Evolutionary conservation across 495 filamentous ascomycete species (phyloP), one percentile per base, ranked within the genome.

Genomic region (Aspergillus leporis): DNA sequence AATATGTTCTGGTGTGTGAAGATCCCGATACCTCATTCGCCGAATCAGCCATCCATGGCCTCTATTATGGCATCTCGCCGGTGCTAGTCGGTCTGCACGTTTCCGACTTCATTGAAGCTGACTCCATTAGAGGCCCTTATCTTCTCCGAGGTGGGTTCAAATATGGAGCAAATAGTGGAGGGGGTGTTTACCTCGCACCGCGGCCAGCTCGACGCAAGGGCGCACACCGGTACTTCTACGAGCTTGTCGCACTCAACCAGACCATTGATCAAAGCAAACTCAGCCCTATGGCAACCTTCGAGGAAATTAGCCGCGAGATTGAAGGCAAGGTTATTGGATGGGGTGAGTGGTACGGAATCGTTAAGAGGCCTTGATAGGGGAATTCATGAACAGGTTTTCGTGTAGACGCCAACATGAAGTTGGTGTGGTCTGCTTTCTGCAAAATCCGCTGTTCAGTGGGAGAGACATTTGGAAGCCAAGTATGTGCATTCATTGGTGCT

Each of bases 11-110:
- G 7, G 60, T 82, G 31, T 70, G 72, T 36, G 78, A 83, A 60
- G 80, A 85, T 49, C 77, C 80, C 0, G 80, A 85, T 61, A 75
- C 76, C 18, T 78, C 81, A 1, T 36, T 82, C 45, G 72, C 77
- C 4, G 72, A 60, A 19, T 75, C 80, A 5, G 73, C 77, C 32
- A 66, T 76, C 28, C 81, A 83, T 56, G 79, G 75, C 34, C 61
- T 82, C 30, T 81, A 77, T 58, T 72, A 71, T 22, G 74, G 74
- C 0, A 81, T 83, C 36, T 66, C 71, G 4, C 60, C 73, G 0
- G 63, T 62, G 5, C 70, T 63, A 34, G 77, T 67, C 5, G 69
- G 69, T 10, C 64, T 82, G 28, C 67, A 61, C n/a, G 28, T 62
- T 23, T 63, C 61, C 14, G 79, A 81, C 61, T 72, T 83, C 36